Conservation (phyloP, 2,329 filamentous ascomycete genomes). For the Chaetomium sp. region DNA sequence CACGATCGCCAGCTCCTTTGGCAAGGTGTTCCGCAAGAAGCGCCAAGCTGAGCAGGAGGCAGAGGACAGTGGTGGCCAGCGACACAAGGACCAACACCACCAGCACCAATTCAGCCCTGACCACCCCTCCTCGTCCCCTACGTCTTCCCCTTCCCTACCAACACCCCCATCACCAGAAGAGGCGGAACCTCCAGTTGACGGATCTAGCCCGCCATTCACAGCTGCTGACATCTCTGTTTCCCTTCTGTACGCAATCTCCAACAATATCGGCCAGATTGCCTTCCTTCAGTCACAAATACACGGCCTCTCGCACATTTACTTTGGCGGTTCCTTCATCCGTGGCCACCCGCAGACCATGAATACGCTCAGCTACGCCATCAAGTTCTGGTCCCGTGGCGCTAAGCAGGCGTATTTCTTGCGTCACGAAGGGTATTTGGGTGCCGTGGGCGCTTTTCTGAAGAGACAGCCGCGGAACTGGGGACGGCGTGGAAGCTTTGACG, state of each 20-base stretch:
- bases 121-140: background rate
- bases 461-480: constrained; percentile 89
- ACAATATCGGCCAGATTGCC: constrained; percentile 97
- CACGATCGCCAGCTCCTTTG: constrained; percentile 92
- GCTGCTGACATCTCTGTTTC: constrained; percentile 84
- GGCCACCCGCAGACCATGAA: constrained; percentile 98
- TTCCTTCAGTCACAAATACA: constrained; percentile 97
- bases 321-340: constrained; percentile 93
- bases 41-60: constrained; percentile 71
- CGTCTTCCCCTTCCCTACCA: background rate
- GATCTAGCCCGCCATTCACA: constrained; percentile 51
- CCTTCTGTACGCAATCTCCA: constrained; percentile 88
- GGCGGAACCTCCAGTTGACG: background rate
- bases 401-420: constrained; percentile 95
- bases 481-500: constrained; percentile 69
- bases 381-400: constrained; percentile 86
- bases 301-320: constrained; percentile 86
- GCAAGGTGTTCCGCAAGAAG: constrained; percentile 94
- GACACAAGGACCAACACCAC: constrained; percentile 27
- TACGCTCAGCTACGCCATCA: constrained; percentile 91
- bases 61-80: constrained; percentile 60
- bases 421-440: constrained; percentile 91
- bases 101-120: constrained; percentile 1
- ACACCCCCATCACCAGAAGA: too few relatives aligned
- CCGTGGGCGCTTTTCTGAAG: constrained; percentile 90